These are phyloP conservation scores for Aspergillus ochraceoroseus DNA, from an alignment of 2,329 filamentous ascomycete genomes.

Conservation along the genomic window DNA sequence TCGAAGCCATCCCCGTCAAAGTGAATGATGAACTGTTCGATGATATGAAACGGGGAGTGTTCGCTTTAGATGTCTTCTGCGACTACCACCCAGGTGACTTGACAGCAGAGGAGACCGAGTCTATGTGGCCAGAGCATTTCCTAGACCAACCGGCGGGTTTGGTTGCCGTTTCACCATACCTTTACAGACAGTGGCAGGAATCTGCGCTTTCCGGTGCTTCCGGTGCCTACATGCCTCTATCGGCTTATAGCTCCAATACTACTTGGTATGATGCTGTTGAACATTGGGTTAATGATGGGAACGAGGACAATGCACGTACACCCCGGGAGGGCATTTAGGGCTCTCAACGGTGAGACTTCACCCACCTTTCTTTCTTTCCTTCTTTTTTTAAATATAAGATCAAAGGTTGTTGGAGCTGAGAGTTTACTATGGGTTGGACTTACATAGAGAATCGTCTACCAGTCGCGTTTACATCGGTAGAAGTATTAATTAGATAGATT, in stretches of 20 bases:
- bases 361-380: no score
- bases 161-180: conserved; percentile 19
- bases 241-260: conserved; percentile 14
- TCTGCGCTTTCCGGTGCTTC: conserved; percentile 5
- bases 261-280: conserved; percentile 8
- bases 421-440: background rate
- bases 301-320: background rate
- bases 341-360: background rate
- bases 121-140: conserved; percentile 13
- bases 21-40: conserved; percentile 28
- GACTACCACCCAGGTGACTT: conserved; percentile 32
- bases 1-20: conserved; percentile 30
- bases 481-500: conserved; percentile 9
- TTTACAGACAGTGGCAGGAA: conserved; percentile 16
- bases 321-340: background rate
- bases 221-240: conserved; percentile 14
- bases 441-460: conserved; percentile 10
- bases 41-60: conserved; percentile 32
- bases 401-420: background rate
- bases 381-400: conserved; percentile 1
- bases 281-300: conserved; percentile 9
- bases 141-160: conserved; percentile 12
- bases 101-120: conserved; percentile 24
- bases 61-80: conserved; percentile 27
- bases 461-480: background rate